Conservation (phyloP, 2,329 filamentous ascomycete species). For the Tympanopsis confertula region DNA sequence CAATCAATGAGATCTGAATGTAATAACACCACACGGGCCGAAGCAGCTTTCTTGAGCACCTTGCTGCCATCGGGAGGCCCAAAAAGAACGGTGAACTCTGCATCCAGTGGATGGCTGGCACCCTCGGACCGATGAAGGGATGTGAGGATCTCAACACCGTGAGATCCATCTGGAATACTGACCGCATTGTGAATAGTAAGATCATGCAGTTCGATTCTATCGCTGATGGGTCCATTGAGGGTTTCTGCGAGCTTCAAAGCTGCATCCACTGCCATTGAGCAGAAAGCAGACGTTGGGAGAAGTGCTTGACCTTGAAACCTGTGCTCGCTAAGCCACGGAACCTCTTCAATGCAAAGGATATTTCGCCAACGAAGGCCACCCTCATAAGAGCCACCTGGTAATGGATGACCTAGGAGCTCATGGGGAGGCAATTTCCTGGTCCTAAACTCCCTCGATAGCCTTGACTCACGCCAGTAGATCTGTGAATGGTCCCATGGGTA, state of each 20-base stretch:
- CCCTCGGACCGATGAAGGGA: no score
- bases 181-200: no score
- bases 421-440: slow-evolving; percentile 4
- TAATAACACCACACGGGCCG: no score
- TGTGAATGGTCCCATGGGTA: slow-evolving; percentile 19
- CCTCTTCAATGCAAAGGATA: slow-evolving; percentile 13
- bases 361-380: slow-evolving; percentile 14
- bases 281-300: slow-evolving; percentile 30
- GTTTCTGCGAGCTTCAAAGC: slow-evolving; percentile 12
- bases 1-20: no score
- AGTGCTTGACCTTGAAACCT: slow-evolving; percentile 20
- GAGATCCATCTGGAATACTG: no score
- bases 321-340: slow-evolving; percentile 27
- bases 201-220: no score
- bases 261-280: slow-evolving; percentile 30
- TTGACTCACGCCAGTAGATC: slow-evolving; percentile 13
- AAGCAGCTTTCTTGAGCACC: no score
- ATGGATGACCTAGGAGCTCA: slow-evolving; percentile 1
- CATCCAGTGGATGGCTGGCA: no score
- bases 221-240: no score
- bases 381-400: background rate
- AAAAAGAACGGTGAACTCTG: no score
- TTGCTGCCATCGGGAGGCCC: no score
- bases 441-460: slow-evolving; percentile 6
- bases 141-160: no score